A percentile compares a stretch with the other conserved stretches of the same genome.
These are phyloP conservation scores for Cadophora malorum DNA, from an alignment of 2,329 filamentous ascomycete species.

Conservation along the genomic window DNA sequence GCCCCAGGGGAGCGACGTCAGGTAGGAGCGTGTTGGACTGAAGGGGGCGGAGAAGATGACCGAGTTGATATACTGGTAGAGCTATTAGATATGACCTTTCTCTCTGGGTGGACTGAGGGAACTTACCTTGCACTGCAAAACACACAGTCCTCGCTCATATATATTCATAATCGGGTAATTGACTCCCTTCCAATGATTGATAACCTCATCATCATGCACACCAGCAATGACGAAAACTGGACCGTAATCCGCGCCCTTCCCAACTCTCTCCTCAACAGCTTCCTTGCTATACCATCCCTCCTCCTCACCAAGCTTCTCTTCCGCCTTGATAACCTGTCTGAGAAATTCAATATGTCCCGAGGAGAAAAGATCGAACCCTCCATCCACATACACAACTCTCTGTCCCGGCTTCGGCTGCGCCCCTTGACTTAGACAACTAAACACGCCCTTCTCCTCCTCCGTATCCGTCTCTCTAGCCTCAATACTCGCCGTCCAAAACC, in stretches of 20 bases:
- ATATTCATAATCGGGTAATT: conserved; percentile 99
- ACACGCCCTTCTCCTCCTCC: conserved; percentile 67
- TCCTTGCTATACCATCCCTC: conserved; percentile 78
- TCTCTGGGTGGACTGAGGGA: not conserved
- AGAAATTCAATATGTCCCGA: conserved; percentile 97
- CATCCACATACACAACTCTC: conserved; percentile 91
- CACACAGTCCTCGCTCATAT: conserved; percentile 93
- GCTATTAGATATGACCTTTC: not conserved
- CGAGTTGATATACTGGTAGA: conserved; percentile 77
- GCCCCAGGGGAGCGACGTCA: conserved; percentile 75
- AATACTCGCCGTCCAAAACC: conserved; percentile 73
- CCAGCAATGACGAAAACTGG: conserved; percentile 91
- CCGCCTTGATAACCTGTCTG: conserved; percentile 73
- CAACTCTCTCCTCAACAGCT: conserved; percentile 65
- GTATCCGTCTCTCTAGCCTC: conserved; percentile 45
- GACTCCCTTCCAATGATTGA: conserved; percentile 95
- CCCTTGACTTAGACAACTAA: conserved; percentile 73
- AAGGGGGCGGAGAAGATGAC: conserved; percentile 92
- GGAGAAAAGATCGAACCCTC: conserved; percentile 95
- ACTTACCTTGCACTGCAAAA: conserved; percentile 87
- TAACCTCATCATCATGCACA: conserved; percentile 92
- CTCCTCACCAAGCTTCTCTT: conserved; percentile 70
- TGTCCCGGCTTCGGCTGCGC: conserved; percentile 77
- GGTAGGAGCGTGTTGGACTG: conserved; percentile 78
- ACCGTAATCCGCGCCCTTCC: conserved; percentile 73